A percentile compares a stretch with the other conserved stretches of the same genome.
These are phyloP conservation scores for Diaporthe sp. DNA, from an alignment of 2,329 filamentous ascomycete species.

Conservation along the genomic window DNA sequence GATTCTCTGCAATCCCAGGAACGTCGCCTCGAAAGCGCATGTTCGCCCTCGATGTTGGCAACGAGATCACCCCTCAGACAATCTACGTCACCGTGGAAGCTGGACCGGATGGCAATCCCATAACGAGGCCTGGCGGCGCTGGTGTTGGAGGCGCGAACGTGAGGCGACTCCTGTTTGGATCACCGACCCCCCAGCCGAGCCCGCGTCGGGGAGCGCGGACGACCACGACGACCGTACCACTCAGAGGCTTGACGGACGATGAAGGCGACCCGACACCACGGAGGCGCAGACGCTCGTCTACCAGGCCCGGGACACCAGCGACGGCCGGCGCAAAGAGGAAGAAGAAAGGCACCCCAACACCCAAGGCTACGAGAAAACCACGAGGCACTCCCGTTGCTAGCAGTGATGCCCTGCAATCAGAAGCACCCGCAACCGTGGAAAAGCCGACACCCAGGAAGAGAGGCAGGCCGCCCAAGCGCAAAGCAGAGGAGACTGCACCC, in stretches of 20 bases:
- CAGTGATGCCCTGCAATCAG: slow-evolving; percentile 37
- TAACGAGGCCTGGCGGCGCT: slow-evolving; percentile 26
- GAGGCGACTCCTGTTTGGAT: slow-evolving; percentile 58
- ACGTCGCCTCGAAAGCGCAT: slow-evolving; percentile 69
- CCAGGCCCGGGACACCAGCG: slow-evolving; percentile 65
- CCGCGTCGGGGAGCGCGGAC: slow-evolving; percentile 54
- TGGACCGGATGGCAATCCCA: slow-evolving; percentile 49
- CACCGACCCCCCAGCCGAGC: slow-evolving; percentile 57
- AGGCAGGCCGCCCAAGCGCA: slow-evolving; percentile 41
- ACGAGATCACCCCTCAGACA: slow-evolving; percentile 64
- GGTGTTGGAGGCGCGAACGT: slow-evolving; percentile 47
- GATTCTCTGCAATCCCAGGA: slow-evolving; percentile 46
- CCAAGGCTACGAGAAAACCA: slow-evolving; percentile 49
- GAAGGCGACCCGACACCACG: slow-evolving; percentile 57
- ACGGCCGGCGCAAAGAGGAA: slow-evolving; percentile 60
- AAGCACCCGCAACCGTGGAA: slow-evolving; percentile 22
- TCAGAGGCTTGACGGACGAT: slow-evolving; percentile 60
- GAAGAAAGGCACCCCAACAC: slow-evolving; percentile 61
- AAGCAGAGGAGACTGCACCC: slow-evolving; percentile 12
- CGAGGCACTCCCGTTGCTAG: slow-evolving; percentile 28
- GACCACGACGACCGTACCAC: slow-evolving; percentile 66
- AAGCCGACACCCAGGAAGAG: slow-evolving; percentile 48
- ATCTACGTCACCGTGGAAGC: slow-evolving; percentile 70
- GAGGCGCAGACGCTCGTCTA: slow-evolving; percentile 62
- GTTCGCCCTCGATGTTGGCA: slow-evolving; percentile 70